These are phyloP conservation scores for Rasamsonia emersonii DNA, from an alignment of 2,329 filamentous ascomycete genomes.

Conservation along the genomic window DNA sequence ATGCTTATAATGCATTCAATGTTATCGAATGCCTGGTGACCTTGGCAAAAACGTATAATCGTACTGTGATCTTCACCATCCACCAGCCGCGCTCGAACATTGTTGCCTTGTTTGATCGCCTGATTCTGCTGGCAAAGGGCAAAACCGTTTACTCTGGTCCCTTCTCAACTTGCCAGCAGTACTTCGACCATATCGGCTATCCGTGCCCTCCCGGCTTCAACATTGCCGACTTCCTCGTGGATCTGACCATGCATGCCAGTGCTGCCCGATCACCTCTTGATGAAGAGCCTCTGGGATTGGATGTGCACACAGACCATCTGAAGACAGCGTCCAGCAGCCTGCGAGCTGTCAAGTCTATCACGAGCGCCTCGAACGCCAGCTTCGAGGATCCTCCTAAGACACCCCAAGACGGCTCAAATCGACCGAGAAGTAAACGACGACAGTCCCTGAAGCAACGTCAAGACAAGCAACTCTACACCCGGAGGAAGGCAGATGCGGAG, in stretches of 20 bases:
- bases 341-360: slow-evolving; percentile 79
- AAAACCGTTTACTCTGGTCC: slow-evolving; percentile 89
- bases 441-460: slow-evolving; percentile 79
- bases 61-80: slow-evolving; percentile 96
- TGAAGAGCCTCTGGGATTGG: slow-evolving; percentile 52
- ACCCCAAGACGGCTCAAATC: slow-evolving; percentile 51
- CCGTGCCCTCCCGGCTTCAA: slow-evolving; percentile 94
- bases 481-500: slow-evolving; percentile 57
- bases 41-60: slow-evolving; percentile 89
- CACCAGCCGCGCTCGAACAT: slow-evolving; percentile 98
- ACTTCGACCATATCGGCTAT: slow-evolving; percentile 89
- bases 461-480: slow-evolving; percentile 81
- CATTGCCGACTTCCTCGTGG: slow-evolving; percentile 94
- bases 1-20: slow-evolving; percentile 97
- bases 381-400: slow-evolving; percentile 57
- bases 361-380: slow-evolving; percentile 70
- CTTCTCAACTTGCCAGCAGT: slow-evolving; percentile 77
- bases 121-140: slow-evolving; percentile 84
- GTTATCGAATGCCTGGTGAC: slow-evolving; percentile 94
- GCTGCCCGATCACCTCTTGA: slow-evolving; percentile 46
- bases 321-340: slow-evolving; percentile 78
- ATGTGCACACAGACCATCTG: slow-evolving; percentile 50
- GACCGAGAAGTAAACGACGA: slow-evolving; percentile 62
- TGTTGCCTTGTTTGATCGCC: slow-evolving; percentile 87
- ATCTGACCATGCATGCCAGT: slow-evolving; percentile 93